A percentile compares a stretch with the other conserved stretches of the same genome.
phyloP scores from a whole-genome alignment of 2,329 filamentous ascomycete species.

The Clonostachys sp. region DNA sequence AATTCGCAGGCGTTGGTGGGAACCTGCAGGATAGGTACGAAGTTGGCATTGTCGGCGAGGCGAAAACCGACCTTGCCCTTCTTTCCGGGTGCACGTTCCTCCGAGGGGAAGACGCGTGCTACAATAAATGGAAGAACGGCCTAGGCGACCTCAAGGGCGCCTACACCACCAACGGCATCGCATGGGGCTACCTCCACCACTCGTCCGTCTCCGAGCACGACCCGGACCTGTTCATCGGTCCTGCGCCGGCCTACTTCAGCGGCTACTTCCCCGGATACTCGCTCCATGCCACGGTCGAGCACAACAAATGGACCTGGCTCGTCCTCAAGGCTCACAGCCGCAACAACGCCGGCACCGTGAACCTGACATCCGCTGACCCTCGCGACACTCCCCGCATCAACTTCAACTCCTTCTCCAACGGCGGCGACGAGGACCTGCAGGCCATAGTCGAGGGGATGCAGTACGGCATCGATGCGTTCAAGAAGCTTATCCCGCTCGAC shows the following conservation, averaged over 20 bases:
- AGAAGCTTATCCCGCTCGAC: constrained; percentile 23
- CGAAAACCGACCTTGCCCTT: constrained; percentile 12
- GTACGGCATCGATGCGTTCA: constrained; percentile 35
- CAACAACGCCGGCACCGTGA: constrained; percentile 60
- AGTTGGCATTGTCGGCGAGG: constrained; percentile 9
- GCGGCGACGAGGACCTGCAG: constrained; percentile 37
- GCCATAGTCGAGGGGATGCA: constrained; percentile 38
- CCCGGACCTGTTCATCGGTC: constrained; percentile 50
- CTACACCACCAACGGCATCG: constrained; percentile 44
- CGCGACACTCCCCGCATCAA: constrained; percentile 59
- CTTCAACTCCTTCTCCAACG: constrained; percentile 50
- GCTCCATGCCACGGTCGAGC: constrained; percentile 32
- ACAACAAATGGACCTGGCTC: constrained; percentile 32
- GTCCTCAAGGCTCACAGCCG: constrained; percentile 47
- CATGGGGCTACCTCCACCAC: constrained; percentile 35
- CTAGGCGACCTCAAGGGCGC: constrained; percentile 15
- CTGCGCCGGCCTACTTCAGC: constrained; percentile 47
- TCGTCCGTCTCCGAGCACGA: constrained; percentile 28
- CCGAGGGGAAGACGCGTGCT: constrained; percentile 20
- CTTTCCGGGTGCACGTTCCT: constrained; percentile 17
- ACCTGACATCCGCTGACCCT: constrained; percentile 54
- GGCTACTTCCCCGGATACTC: constrained; percentile 54
- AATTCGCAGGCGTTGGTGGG: constrained; percentile 2
- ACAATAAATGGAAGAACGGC: constrained; percentile 17
- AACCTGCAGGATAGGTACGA: constrained; percentile 8